These are phyloP conservation scores for Globisporangium echinulatum DNA, from an alignment of 352 stramenopile genomes.

Conservation along the genomic window DNA sequence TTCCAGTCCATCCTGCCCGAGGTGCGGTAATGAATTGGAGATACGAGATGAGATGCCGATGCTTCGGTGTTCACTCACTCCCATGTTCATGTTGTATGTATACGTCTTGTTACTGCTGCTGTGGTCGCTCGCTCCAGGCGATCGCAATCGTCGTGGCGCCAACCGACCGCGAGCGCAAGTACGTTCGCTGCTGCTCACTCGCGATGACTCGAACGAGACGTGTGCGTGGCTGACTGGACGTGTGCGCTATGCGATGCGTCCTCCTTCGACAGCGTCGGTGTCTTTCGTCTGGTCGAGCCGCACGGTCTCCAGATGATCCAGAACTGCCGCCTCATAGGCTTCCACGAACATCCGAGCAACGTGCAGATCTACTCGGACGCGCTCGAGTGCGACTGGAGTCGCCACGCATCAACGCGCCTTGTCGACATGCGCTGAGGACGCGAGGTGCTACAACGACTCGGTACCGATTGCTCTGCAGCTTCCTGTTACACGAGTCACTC, in stretches of 20 bases:
- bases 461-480: too few species aligned
- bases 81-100: too few species aligned
- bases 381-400: constrained; percentile 63
- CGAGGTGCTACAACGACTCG: too few species aligned
- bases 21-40: constrained; percentile 15
- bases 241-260: not conserved
- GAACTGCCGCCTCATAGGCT: constrained; percentile 81
- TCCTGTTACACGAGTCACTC: not conserved
- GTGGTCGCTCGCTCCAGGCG: constrained; percentile 21
- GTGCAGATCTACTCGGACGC: constrained; percentile 78
- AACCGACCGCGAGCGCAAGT: constrained; percentile 62
- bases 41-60: not conserved
- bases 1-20: constrained; percentile 88
- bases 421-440: constrained; percentile 58
- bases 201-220: too few species aligned
- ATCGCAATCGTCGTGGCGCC: constrained; percentile 86
- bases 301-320: constrained; percentile 82
- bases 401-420: constrained; percentile 25
- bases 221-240: not conserved
- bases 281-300: constrained; percentile 81
- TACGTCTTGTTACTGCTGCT: not conserved
- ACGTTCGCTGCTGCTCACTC: not conserved
- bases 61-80: too few species aligned
- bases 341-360: constrained; percentile 76
- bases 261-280: constrained; percentile 43